A percentile compares a stretch with the other conserved stretches of the same genome.
These are phyloP conservation scores for Coemansia reversa DNA, from an alignment of 192 early-diverging fungal species.

Conservation along the genomic window DNA sequence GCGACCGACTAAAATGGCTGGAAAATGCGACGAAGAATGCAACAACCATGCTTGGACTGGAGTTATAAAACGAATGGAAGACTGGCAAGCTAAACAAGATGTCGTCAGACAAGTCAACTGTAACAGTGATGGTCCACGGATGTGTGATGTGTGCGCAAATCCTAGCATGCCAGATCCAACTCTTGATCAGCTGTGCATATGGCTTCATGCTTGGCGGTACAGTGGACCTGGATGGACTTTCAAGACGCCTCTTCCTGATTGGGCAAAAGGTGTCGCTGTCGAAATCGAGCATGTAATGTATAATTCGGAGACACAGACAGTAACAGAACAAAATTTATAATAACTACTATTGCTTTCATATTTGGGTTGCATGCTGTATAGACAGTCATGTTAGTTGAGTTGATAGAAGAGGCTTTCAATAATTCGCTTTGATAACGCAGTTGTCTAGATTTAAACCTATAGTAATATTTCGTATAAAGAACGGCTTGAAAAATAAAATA, in stretches of 20 bases:
- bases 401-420: neutral
- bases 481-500: neutral
- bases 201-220: constrained; percentile 90
- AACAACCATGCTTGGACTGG: constrained; percentile 19
- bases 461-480: neutral
- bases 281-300: constrained; percentile 47
- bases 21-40: constrained; percentile 11
- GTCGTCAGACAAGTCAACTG: constrained; percentile 17
- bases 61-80: constrained; percentile 36
- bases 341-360: neutral
- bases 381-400: neutral
- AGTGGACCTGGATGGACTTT: constrained; percentile 70
- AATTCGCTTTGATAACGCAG: neutral
- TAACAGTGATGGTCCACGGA: constrained; percentile 5
- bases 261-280: constrained; percentile 64
- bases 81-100: constrained; percentile 38
- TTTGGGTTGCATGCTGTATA: neutral
- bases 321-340: neutral
- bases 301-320: neutral
- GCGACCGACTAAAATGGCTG: constrained; percentile 19
- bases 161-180: constrained; percentile 64
- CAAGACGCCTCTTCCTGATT: constrained; percentile 77
- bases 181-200: constrained; percentile 78
- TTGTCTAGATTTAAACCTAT: neutral
- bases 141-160: constrained; percentile 64